Conservation (phyloP, 1,139 yeast species). For the Yamadazyma buinensis region DNA sequence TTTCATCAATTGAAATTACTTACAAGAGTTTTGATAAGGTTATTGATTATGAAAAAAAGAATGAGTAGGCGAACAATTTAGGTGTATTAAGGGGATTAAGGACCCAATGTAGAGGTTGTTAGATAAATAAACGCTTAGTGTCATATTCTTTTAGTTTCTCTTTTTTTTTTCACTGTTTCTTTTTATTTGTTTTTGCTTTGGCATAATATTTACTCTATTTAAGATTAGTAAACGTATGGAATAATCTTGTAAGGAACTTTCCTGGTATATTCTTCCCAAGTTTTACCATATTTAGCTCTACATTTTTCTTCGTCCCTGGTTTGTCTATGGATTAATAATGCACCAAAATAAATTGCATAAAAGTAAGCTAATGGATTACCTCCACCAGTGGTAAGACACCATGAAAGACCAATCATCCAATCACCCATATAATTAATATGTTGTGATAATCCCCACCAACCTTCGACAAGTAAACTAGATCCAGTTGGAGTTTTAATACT, state of each 20-base stretch:
- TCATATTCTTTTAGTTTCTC: no score
- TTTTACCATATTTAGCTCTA: conserved; percentile 74
- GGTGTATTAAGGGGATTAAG: no score
- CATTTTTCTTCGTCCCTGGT: conserved; percentile 90
- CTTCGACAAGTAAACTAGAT: conserved; percentile 75
- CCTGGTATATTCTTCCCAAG: conserved; percentile 79
- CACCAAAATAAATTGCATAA: conserved; percentile 79
- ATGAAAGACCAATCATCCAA: conserved; percentile 86
- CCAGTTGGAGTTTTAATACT: conserved; percentile 74
- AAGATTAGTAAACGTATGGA: conserved; percentile 81
- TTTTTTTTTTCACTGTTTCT: no score
- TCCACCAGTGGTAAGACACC: conserved; percentile 91
- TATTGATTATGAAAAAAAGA: conserved; percentile 59
- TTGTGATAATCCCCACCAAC: conserved; percentile 95
- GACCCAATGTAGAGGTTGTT: no score
- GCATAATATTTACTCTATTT: no score
- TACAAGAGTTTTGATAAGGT: conserved; percentile 72
- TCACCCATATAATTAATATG: conserved; percentile 96
- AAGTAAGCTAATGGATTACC: conserved; percentile 81
- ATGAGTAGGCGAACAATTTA: no score
- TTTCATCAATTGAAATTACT: conserved; percentile 58
- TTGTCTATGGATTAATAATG: conserved; percentile 83
- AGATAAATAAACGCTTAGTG: no score
- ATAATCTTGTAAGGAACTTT: conserved; percentile 85
- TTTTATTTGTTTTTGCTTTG: no score